Evolutionary conservation across 441 rosid species (phyloP).

Genomic region (Lepidium campestre): DNA sequence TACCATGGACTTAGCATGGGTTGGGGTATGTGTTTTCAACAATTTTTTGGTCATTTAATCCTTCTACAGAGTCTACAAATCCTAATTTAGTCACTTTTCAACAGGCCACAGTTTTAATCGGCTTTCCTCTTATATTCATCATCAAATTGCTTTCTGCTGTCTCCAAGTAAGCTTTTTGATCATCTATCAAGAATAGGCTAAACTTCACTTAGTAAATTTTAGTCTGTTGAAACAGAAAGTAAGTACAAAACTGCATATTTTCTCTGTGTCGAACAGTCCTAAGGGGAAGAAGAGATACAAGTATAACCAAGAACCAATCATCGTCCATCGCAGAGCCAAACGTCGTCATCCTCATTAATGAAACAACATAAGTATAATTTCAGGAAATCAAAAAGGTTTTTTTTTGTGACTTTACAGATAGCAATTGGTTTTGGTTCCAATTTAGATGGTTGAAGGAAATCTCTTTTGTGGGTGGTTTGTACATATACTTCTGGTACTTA

Average conservation of each 20-base stretch:
- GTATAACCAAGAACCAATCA: slow-evolving; percentile 9
- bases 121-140: slow-evolving; percentile 35
- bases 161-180: slow-evolving; percentile 32
- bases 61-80: neutral
- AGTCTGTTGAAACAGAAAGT: neutral
- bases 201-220: neutral
- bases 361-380: neutral
- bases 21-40: slow-evolving; percentile 31
- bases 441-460: neutral
- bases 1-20: slow-evolving; percentile 44
- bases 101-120: slow-evolving; percentile 36
- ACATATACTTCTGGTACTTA: slow-evolving; percentile 10
- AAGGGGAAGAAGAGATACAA: slow-evolving; percentile 19
- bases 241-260: neutral
- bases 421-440: neutral
- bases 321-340: slow-evolving; percentile 23
- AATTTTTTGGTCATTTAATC: neutral
- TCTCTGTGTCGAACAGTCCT: slow-evolving; percentile 21
- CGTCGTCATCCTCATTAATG: slow-evolving; percentile 23
- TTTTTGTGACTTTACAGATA: neutral
- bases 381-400: slow-evolving; percentile 6
- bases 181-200: neutral
- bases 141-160: slow-evolving; percentile 33
- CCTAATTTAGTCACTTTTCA: neutral
- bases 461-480: slow-evolving; percentile 17